These are phyloP conservation scores for Jatropha curcas DNA, from an alignment of 345 rosid genomes.

Conservation along the genomic window DNA sequence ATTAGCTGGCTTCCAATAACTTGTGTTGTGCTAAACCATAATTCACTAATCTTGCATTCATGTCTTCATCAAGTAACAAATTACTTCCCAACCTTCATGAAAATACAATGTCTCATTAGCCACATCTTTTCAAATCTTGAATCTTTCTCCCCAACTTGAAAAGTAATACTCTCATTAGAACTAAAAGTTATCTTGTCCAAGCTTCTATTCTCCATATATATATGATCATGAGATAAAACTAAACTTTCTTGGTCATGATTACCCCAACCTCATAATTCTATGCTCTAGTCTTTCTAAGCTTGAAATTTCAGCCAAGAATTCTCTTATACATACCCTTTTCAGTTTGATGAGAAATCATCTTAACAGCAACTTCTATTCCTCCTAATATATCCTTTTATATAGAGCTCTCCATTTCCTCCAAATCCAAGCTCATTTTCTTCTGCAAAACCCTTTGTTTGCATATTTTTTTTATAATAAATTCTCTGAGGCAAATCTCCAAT, in stretches of 20 bases:
- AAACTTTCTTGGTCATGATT: slow-evolving; percentile 48
- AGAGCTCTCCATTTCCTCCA: slow-evolving; percentile 42
- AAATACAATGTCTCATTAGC: slow-evolving; percentile 60
- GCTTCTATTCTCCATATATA: slow-evolving; percentile 53
- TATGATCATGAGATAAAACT: slow-evolving; percentile 33
- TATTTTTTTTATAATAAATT: slow-evolving; percentile 22
- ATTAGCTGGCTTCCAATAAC: slow-evolving; percentile 62
- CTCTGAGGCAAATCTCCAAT: slow-evolving; percentile 42
- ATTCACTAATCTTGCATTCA: slow-evolving; percentile 71
- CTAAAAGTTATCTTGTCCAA: slow-evolving; percentile 54
- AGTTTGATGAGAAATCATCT: slow-evolving; percentile 61
- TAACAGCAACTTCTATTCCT: slow-evolving; percentile 61
- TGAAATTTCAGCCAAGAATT: slow-evolving; percentile 64
- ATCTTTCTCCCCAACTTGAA: slow-evolving; percentile 53
- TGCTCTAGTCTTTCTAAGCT: slow-evolving; percentile 75
- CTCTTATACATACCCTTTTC: slow-evolving; percentile 58
- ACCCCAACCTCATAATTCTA: slow-evolving; percentile 79
- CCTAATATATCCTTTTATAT: slow-evolving; percentile 61
- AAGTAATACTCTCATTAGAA: slow-evolving; percentile 31
- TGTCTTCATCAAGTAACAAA: slow-evolving; percentile 67
- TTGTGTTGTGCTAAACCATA: slow-evolving; percentile 73
- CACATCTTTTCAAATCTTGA: slow-evolving; percentile 56
- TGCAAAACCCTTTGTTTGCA: slow-evolving; percentile 25
- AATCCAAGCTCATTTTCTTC: slow-evolving; percentile 36
- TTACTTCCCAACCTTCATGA: slow-evolving; percentile 89